Evolutionary conservation across 345 rosid genomes (phyloP).

Genomic region (Garcia nutans): DNA sequence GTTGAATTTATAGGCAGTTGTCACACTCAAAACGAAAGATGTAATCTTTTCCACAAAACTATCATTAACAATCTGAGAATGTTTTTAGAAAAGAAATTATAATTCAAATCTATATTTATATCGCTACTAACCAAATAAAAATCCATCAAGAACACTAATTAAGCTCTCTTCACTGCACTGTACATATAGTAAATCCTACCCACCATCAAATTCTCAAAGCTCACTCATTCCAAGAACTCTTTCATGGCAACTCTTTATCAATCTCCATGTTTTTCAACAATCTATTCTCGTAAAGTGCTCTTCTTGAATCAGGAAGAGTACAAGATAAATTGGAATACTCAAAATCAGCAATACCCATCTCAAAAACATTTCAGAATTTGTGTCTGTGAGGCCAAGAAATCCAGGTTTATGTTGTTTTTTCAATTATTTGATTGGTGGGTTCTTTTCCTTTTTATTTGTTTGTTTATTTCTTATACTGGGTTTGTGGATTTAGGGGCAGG

Average conservation of each 20-base stretch:
- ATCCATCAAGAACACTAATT: neutral
- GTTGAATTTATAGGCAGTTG: neutral
- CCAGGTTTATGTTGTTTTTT: conserved; percentile 36
- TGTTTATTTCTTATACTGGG: neutral
- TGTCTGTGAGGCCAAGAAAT: conserved; percentile 41
- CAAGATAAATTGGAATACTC: conserved; percentile 15
- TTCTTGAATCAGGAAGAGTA: conserved; percentile 19
- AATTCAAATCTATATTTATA: neutral
- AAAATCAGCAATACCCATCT: conserved; percentile 12
- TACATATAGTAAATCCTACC: too few species aligned
- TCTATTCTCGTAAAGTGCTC: conserved; percentile 30
- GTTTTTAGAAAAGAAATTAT: too few species aligned
- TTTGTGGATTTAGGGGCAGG: conserved; percentile 37
- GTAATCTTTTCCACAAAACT: neutral
- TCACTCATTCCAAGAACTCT: conserved; percentile 2
- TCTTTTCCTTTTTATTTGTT: neutral
- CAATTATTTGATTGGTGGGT: conserved; percentile 3
- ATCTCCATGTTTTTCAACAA: conserved; percentile 25
- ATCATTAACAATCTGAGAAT: neutral
- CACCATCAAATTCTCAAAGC: conserved; percentile 20
- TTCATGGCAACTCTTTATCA: conserved; percentile 54
- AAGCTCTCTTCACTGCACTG: neutral
- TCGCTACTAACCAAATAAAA: too few species aligned
- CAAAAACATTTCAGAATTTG: conserved; percentile 32
- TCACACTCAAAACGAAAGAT: neutral